A percentile compares a stretch with the other conserved stretches of the same genome.
Evolutionary conservation across 2,329 filamentous ascomycete species (phyloP).

Genomic region (Gliomastix tumulicola): DNA sequence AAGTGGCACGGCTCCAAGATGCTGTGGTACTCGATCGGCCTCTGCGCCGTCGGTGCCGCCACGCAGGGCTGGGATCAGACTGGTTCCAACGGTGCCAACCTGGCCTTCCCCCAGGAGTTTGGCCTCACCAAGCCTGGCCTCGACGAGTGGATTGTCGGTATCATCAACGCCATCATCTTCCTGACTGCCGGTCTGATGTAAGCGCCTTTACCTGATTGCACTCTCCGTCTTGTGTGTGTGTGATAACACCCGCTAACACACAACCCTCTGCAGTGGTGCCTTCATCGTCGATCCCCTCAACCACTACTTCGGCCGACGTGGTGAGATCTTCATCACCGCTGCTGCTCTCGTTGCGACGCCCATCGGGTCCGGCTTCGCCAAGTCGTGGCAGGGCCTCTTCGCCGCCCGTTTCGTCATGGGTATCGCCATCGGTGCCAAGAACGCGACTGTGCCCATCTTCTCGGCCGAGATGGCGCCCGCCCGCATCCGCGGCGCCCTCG

Average conservation of each 20-base stretch:
- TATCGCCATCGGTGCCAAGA: slow-evolving; percentile 61
- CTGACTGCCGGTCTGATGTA: slow-evolving; percentile 44
- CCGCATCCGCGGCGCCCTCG: slow-evolving; percentile 60
- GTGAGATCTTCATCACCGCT: slow-evolving; percentile 60
- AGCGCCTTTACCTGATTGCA: slow-evolving; percentile 30
- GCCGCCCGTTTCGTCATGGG: slow-evolving; percentile 60
- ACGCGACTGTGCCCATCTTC: slow-evolving; percentile 61
- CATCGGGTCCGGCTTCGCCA: slow-evolving; percentile 51
- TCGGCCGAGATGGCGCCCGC: slow-evolving; percentile 65
- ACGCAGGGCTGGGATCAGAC: slow-evolving; percentile 58
- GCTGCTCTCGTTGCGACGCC: slow-evolving; percentile 35
- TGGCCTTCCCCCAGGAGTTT: slow-evolving; percentile 45
- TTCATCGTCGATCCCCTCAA: slow-evolving; percentile 49
- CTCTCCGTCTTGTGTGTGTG: background rate
- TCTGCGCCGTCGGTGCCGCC: slow-evolving; percentile 49
- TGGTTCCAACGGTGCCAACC: slow-evolving; percentile 51
- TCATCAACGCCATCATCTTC: slow-evolving; percentile 20
- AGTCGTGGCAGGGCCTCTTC: slow-evolving; percentile 61
- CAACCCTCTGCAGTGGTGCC: slow-evolving; percentile 12
- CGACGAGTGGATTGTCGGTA: slow-evolving; percentile 30
- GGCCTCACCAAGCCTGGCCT: slow-evolving; percentile 22
- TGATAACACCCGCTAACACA: background rate
- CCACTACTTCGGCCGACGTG: slow-evolving; percentile 57
- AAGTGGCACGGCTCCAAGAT: slow-evolving; percentile 43
- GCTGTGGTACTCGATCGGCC: slow-evolving; percentile 32